Percentiles rank a stretch among this genome's conserved stretches.
Conservation (phyloP, 1,284 basidiomycete genomes). For the Trichosporon ovoides region DNA sequence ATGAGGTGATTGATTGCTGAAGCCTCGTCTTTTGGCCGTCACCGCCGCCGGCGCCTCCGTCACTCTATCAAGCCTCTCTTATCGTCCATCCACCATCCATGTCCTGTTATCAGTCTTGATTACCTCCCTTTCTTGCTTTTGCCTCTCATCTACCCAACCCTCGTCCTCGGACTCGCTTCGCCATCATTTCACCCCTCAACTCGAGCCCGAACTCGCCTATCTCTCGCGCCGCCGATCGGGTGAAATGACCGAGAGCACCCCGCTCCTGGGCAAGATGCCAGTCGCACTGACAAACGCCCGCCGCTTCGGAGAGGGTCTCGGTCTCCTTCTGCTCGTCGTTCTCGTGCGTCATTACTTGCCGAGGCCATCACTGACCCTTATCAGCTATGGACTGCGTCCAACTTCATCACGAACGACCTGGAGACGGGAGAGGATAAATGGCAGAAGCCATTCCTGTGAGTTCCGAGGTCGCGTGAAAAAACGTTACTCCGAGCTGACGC, state of each 20-base stretch:
- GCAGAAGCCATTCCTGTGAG: constrained; percentile 49
- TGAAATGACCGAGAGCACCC: constrained; percentile 23
- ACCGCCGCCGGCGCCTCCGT: background rate
- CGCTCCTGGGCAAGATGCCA: constrained; percentile 26
- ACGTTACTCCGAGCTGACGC: background rate
- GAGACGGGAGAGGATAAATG: constrained; percentile 43
- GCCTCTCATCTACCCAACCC: background rate
- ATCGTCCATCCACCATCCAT: too few species aligned
- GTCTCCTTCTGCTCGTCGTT: constrained; percentile 33
- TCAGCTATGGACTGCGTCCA: constrained; percentile 44
- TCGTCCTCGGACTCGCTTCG: background rate
- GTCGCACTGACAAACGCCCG: constrained; percentile 7
- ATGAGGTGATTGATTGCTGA: constrained; percentile 1
- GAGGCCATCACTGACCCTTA: background rate
- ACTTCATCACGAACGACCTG: constrained; percentile 43
- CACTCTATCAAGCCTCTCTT: too few species aligned
- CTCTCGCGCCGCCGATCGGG: background rate
- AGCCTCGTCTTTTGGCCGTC: background rate
- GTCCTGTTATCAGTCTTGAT: background rate
- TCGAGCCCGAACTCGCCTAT: background rate
- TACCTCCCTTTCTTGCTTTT: too few species aligned
- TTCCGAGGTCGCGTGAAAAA: constrained; percentile 10
- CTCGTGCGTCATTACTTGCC: constrained; percentile 13
- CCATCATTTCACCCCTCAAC: background rate
- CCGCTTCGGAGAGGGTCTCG: constrained; percentile 36